These are phyloP conservation scores for Gossypium herbaceum DNA, from an alignment of 345 rosid species.

Conservation along the genomic window DNA sequence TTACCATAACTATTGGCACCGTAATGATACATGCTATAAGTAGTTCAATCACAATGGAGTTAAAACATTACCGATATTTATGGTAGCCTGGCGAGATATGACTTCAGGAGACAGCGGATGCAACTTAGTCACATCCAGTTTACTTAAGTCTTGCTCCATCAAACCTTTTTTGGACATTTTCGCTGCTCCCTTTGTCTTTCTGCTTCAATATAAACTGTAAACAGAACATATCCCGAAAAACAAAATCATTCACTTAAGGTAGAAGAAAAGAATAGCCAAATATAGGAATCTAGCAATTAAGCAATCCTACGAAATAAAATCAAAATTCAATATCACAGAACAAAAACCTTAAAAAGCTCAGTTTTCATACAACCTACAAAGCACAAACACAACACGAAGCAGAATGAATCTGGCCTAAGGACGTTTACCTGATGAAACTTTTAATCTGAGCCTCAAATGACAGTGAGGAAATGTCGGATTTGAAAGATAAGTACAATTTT, in stretches of 20 bases:
- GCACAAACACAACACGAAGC: neutral
- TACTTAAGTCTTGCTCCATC: constrained; percentile 88
- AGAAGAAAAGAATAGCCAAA: neutral
- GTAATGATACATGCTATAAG: neutral
- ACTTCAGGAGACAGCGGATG: constrained; percentile 99
- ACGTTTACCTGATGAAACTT: neutral
- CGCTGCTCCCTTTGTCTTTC: neutral
- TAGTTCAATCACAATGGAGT: neutral
- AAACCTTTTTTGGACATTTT: constrained; percentile 90
- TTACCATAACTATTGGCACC: neutral
- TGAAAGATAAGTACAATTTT: neutral
- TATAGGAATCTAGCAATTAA: neutral
- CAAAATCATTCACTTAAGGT: neutral
- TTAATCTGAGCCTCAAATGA: neutral
- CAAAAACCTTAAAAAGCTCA: neutral
- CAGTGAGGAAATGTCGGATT: neutral
- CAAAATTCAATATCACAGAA: neutral
- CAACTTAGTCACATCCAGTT: constrained; percentile 71
- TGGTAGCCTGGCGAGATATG: constrained; percentile 94
- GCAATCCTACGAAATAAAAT: neutral
- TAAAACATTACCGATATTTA: constrained; percentile 64
- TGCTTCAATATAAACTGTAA: neutral
- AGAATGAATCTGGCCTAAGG: neutral
- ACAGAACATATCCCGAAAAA: neutral
- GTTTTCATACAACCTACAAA: neutral